Percentiles rank a stretch among this genome's conserved stretches.
These are phyloP conservation scores for Pichiaceae sp. DNA, from an alignment of 1,139 yeast species.

Conservation along the genomic window DNA sequence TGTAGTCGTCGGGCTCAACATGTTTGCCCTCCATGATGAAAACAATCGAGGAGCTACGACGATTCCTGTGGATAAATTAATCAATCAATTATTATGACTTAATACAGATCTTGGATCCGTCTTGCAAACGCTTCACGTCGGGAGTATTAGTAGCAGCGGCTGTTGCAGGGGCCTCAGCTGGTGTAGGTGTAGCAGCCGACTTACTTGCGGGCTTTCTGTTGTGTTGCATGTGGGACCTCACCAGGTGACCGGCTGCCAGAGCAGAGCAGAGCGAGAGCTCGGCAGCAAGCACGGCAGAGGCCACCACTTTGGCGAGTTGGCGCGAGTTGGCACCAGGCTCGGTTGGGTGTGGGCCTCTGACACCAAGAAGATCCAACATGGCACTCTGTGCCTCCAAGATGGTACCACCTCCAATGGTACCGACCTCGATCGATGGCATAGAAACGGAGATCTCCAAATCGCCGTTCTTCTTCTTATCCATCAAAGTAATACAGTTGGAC, in stretches of 20 bases:
- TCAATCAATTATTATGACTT: slow-evolving; percentile 28
- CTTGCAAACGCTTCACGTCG: slow-evolving; percentile 50
- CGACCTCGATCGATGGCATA: slow-evolving; percentile 98
- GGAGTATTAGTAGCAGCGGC: background rate
- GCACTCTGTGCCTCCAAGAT: slow-evolving; percentile 95
- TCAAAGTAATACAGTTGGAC: slow-evolving; percentile 92
- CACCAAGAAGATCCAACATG: slow-evolving; percentile 90
- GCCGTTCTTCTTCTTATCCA: slow-evolving; percentile 70
- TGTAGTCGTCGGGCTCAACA: slow-evolving; percentile 1
- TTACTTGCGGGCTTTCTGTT: slow-evolving; percentile 57
- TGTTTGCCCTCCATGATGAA: background rate
- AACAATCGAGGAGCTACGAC: background rate
- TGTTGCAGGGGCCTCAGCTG: slow-evolving; percentile 5
- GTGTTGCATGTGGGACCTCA: slow-evolving; percentile 95
- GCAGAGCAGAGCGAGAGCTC: slow-evolving; percentile 93
- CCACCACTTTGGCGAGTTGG: slow-evolving; percentile 90
- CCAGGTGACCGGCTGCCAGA: slow-evolving; percentile 96
- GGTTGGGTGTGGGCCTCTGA: slow-evolving; percentile 91
- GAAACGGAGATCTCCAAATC: slow-evolving; percentile 87
- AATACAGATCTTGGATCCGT: slow-evolving; percentile 68
- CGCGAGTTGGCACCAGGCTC: slow-evolving; percentile 93
- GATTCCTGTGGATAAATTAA: background rate
- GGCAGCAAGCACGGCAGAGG: slow-evolving; percentile 93
- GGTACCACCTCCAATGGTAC: slow-evolving; percentile 99
- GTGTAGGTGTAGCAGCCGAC: slow-evolving; percentile 15